phyloP scores from a whole-genome alignment of 257 asterid species.

The Jaltomata sinuosa region DNA sequence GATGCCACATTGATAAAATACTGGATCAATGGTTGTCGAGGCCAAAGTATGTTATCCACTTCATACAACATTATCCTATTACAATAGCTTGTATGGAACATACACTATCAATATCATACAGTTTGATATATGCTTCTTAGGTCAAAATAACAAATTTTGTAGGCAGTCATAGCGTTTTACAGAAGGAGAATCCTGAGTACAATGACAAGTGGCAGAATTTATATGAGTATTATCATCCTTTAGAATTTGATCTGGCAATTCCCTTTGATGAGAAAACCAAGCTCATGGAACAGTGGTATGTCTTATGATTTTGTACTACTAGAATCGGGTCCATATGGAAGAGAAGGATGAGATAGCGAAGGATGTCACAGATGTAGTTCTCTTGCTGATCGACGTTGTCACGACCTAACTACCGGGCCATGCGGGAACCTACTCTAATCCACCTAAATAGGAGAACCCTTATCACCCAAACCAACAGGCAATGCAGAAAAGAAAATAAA shows the following conservation, averaged over 20 bases:
- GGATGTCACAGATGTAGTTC: too few relatives aligned
- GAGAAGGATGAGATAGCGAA: too few relatives aligned
- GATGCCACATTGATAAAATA: slow-evolving; percentile 82
- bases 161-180: slow-evolving; percentile 82
- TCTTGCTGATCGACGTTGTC: too few relatives aligned
- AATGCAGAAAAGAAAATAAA: too few relatives aligned
- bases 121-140: background rate
- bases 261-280: slow-evolving; percentile 77
- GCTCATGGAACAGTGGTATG: slow-evolving; percentile 97
- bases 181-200: slow-evolving; percentile 70
- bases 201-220: slow-evolving; percentile 71
- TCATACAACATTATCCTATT: background rate
- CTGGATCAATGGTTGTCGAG: slow-evolving; percentile 70
- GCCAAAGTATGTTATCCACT: slow-evolving; percentile 50
- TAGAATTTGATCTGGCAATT: slow-evolving; percentile 72
- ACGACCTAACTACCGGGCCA: too few relatives aligned
- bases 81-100: background rate
- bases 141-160: slow-evolving; percentile 16
- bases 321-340: background rate
- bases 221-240: slow-evolving; percentile 74
- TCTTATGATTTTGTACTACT: slow-evolving; percentile 2
- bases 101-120: background rate
- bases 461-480: too few relatives aligned
- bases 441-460: too few relatives aligned
- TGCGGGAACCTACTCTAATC: too few relatives aligned